Base-by-base conservation (phyloP, 2,329 filamentous ascomycete species). In the Fusarium denticulatum region DNA sequence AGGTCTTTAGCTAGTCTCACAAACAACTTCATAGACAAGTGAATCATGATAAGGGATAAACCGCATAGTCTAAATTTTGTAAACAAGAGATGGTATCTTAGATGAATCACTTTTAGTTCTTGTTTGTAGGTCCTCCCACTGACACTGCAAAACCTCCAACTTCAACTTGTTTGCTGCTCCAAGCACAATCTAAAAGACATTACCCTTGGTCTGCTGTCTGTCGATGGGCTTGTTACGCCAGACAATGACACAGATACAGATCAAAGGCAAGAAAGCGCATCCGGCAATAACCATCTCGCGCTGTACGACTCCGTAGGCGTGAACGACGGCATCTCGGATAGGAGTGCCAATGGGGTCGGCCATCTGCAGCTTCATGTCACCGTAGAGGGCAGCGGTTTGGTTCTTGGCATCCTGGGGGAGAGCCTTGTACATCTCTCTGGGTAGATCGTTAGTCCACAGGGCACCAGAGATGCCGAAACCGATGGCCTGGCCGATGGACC, bases 231-330 rank as follows among this genome's bases (percentile, higher is more conserved):
- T 85, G 72, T 88, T 83, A 69, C 89, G 85, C 76, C 80, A 83
- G 65, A 88, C 85, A 78, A 87, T 78, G 3, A 84, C 79, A 74
- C 83, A 86, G 10, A 84, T 72, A 40, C 82, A 74, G 6, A 76
- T 74, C 24, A 83, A 37, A 2, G 73, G 77, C 69, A 82, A 78
- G 30, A 83, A 74, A 6, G 77, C 79, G 5, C 79, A 80, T 3
- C 81, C 81, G 3, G 81, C 80, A 26, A 81, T 80, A 28, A 88
- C 78, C 85, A 89, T 86, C 42, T 82, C 78, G 55, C 82, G 82
- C 81, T 88, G 86, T 2, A 86, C 84, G 67, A 87, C 85, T 7
- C 82, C 85, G 68, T 92, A 92, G 1, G 90, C 87, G 15, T 83
- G 77, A 74, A 91, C 87, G 77, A 92, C 90, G 2, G 85, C 90